phyloP scores from a whole-genome alignment of 495 filamentous ascomycete genomes.

The Aspergillus affinis region DNA sequence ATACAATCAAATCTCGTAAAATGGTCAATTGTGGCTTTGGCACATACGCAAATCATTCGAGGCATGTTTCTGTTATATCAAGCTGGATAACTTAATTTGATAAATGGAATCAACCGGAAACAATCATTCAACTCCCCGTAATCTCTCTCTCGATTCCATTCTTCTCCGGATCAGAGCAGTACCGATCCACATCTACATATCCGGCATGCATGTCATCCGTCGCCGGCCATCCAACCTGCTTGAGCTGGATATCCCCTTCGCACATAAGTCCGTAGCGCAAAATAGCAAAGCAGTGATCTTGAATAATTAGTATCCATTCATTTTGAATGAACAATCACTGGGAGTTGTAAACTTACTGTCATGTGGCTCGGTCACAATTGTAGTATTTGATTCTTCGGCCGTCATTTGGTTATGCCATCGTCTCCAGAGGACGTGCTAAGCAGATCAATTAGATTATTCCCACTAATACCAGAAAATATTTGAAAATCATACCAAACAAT shows the following conservation, averaged over 20 bases:
- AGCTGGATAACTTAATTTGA: not conserved
- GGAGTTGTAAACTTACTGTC: not conserved
- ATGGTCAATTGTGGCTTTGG: not conserved
- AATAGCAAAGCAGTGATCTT: not conserved
- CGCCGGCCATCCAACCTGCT: not conserved
- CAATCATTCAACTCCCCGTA: not conserved
- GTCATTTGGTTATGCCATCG: not conserved
- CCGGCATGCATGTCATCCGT: not conserved
- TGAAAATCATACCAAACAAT: not conserved
- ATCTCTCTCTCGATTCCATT: not conserved
- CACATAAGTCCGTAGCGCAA: not conserved
- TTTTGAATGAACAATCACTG: not conserved
- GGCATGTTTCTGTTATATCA: not conserved
- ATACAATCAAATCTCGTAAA: not conserved
- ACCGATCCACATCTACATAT: not conserved
- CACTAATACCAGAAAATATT: no score
- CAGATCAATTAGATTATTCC: no score
- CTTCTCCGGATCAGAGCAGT: not conserved
- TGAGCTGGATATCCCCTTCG: not conserved
- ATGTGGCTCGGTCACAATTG: not conserved
- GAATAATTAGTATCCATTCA: not conserved
- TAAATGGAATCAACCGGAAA: not conserved
- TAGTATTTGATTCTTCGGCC: not conserved
- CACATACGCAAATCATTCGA: not conserved
- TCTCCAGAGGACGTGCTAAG: not conserved